Conservation (phyloP, 805 yeast species). For the Kodamaea laetipori region DNA sequence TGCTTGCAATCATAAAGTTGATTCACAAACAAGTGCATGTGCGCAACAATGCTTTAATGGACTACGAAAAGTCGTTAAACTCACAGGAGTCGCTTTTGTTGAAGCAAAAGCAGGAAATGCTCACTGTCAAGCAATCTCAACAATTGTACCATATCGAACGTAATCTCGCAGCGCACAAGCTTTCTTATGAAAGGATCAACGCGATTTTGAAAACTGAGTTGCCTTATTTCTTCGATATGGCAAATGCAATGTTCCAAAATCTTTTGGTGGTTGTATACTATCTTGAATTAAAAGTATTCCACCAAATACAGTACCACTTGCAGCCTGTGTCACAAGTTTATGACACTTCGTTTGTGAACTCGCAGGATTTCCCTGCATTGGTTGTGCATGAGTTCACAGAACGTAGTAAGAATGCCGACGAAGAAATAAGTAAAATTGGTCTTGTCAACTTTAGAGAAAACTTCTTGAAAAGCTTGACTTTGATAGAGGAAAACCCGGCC, state of each 20-base stretch:
- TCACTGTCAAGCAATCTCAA: constrained; percentile 33
- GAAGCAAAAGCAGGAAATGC: constrained; percentile 37
- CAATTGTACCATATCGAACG: constrained; percentile 25
- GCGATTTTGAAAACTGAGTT: constrained; percentile 46
- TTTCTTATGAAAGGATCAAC: constrained; percentile 39
- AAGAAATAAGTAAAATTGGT: constrained; percentile 20
- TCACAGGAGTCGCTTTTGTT: constrained; percentile 30
- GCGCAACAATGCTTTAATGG: constrained; percentile 38
- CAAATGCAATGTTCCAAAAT: constrained; percentile 32
- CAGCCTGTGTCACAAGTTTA: constrained; percentile 17
- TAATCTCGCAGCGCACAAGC: constrained; percentile 26
- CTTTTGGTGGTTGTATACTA: constrained; percentile 38
- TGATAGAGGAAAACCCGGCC: neutral
- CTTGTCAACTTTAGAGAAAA: constrained; percentile 28
- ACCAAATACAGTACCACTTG: constrained; percentile 31
- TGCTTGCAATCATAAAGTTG: constrained; percentile 20
- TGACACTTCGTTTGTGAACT: constrained; percentile 14
- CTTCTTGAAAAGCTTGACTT: constrained; percentile 8
- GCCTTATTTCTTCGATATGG: constrained; percentile 43
- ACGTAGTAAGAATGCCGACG: constrained; percentile 14
- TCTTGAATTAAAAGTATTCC: constrained; percentile 36
- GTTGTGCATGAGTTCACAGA: constrained; percentile 10
- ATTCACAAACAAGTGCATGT: constrained; percentile 30
- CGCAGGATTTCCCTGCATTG: constrained; percentile 6
- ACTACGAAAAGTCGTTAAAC: constrained; percentile 37